A percentile compares a stretch with the other conserved stretches of the same genome.
These are phyloP conservation scores for Arthrinium puccinioides DNA, from an alignment of 2,329 filamentous ascomycete species.

Conservation along the genomic window DNA sequence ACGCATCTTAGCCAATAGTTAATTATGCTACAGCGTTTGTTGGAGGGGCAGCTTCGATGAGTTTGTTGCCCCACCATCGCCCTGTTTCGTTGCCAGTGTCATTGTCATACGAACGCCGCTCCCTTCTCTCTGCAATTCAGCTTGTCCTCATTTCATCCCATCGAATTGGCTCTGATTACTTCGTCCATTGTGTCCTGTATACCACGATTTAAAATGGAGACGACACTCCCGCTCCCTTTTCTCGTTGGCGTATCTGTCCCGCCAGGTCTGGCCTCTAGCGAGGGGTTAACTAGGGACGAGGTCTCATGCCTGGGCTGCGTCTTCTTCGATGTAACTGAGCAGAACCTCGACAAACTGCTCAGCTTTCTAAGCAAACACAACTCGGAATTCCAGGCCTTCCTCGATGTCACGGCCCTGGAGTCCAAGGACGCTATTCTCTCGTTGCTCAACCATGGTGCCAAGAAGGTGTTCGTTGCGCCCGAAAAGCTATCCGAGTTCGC, in stretches of 20 bases:
- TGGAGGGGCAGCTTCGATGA: too few relatives aligned
- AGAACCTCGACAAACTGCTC: constrained; percentile 33
- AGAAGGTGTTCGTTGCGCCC: constrained; percentile 73
- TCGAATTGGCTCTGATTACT: too few relatives aligned
- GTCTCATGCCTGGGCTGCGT: constrained; percentile 51
- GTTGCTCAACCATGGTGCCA: constrained; percentile 77
- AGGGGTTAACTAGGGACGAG: constrained; percentile 49
- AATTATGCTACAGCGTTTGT: too few relatives aligned
- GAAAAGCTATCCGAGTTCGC: constrained; percentile 56
- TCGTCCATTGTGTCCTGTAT: too few relatives aligned
- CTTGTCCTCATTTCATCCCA: too few relatives aligned
- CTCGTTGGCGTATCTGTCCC: constrained; percentile 50
- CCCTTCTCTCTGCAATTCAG: too few relatives aligned
- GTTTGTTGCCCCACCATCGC: too few relatives aligned
- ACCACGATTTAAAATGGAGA: constrained; percentile 53
- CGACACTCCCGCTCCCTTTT: constrained; percentile 56
- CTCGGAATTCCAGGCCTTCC: constrained; percentile 54
- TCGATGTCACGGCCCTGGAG: constrained; percentile 67
- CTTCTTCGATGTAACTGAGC: constrained; percentile 44
- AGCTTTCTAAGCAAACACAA: constrained; percentile 42
- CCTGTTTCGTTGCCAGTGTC: too few relatives aligned
- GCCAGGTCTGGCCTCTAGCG: constrained; percentile 37
- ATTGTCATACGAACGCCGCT: too few relatives aligned
- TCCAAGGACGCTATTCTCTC: constrained; percentile 68
- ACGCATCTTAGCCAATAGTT: too few relatives aligned